phyloP scores from a whole-genome alignment of 345 rosid genomes.

The Populus simonii region DNA sequence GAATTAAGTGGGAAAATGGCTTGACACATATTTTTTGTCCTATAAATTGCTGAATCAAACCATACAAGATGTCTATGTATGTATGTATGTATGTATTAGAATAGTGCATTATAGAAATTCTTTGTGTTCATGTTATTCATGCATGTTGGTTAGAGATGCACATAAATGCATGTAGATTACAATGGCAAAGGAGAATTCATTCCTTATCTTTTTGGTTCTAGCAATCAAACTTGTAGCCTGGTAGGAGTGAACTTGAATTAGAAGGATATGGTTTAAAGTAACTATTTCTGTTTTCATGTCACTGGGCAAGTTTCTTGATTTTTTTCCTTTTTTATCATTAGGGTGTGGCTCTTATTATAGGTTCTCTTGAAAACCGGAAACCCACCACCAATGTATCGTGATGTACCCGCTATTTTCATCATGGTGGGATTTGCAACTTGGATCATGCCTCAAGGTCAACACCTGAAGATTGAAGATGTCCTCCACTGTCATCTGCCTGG shows the following conservation, averaged over 20 bases:
- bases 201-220: background rate
- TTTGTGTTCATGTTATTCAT: background rate
- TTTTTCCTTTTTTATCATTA: background rate
- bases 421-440: background rate
- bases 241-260: background rate
- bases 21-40: background rate
- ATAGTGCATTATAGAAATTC: background rate
- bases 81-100: too few species aligned
- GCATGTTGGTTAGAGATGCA: background rate
- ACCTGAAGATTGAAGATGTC: background rate
- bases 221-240: too few species aligned
- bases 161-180: background rate
- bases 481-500: background rate
- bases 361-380: background rate
- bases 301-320: background rate
- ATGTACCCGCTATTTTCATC: too few species aligned
- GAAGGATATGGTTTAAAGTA: background rate
- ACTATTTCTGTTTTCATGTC: background rate
- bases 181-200: background rate
- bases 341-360: background rate
- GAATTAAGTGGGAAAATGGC: background rate
- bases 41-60: background rate
- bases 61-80: background rate
- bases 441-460: background rate
- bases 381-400: background rate